Evolutionary conservation across 2,329 filamentous ascomycete genomes (phyloP).

Genomic region (Penicillium olsonii): DNA sequence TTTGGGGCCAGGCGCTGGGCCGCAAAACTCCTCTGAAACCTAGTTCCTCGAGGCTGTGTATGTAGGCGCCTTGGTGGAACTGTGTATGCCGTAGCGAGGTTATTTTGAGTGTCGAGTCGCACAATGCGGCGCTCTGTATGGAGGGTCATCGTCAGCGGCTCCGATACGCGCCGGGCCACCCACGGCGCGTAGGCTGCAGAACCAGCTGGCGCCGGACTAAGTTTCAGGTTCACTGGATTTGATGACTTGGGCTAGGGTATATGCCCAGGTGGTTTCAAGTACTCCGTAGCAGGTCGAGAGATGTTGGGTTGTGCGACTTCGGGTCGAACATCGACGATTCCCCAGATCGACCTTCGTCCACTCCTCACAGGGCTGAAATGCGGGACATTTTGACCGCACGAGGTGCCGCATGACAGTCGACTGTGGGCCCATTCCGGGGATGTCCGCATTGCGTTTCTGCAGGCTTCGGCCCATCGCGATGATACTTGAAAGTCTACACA

Average conservation of each 20-base stretch:
- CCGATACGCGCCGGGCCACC: conserved; percentile 23
- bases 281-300: not conserved
- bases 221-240: conserved; percentile 12
- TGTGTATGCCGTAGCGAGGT: conserved; percentile 7
- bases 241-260: not conserved
- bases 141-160: conserved; percentile 14
- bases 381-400: not conserved
- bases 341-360: too few species aligned
- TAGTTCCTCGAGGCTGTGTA: conserved; percentile 15
- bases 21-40: conserved; percentile 25
- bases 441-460: not conserved
- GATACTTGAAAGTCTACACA: too few species aligned
- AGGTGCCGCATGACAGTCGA: not conserved
- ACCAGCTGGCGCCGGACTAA: not conserved
- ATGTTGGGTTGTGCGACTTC: not conserved
- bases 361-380: not conserved
- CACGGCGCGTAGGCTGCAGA: conserved; percentile 22
- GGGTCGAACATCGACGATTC: not conserved
- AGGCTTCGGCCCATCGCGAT: not conserved
- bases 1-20: conserved; percentile 9
- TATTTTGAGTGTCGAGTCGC: conserved; percentile 5
- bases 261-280: not conserved
- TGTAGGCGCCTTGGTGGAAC: conserved; percentile 37
- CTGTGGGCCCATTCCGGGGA: not conserved
- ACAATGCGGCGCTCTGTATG: conserved; percentile 11